phyloP scores from a whole-genome alignment of 2,329 filamentous ascomycete genomes.

The Penicillium sp. region DNA sequence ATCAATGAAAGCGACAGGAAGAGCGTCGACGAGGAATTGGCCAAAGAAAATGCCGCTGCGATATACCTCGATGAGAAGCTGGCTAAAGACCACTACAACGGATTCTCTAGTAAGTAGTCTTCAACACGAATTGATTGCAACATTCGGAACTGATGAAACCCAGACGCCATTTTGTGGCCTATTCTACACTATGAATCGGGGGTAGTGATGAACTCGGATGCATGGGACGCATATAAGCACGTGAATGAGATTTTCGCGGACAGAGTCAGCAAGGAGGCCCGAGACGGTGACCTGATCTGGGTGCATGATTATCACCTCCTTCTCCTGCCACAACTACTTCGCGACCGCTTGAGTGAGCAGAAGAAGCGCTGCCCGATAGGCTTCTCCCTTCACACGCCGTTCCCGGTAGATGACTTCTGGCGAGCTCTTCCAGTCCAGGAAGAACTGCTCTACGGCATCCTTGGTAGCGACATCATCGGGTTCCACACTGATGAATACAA shows the following conservation, averaged over 20 bases:
- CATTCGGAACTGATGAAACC: not conserved
- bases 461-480: constrained; percentile 87
- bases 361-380: constrained; percentile 84
- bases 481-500: constrained; percentile 98
- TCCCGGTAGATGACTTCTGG: constrained; percentile 90
- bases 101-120: not conserved
- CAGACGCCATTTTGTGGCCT: not conserved
- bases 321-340: constrained; percentile 85
- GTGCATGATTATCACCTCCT: constrained; percentile 95
- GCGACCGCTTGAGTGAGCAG: constrained; percentile 70
- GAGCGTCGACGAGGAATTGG: not conserved
- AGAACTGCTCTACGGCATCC: constrained; percentile 74
- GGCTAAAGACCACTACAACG: not conserved
- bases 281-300: constrained; percentile 88
- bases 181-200: not conserved
- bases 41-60: not conserved
- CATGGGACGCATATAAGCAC: constrained; percentile 80
- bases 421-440: constrained; percentile 84
- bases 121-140: constrained; percentile 47
- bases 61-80: not conserved
- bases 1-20: not conserved
- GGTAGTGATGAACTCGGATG: constrained; percentile 66
- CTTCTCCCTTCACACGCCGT: constrained; percentile 92
- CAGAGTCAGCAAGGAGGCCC: constrained; percentile 74
- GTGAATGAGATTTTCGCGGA: constrained; percentile 87